Evolutionary conservation across 805 yeast genomes (phyloP).

Genomic region (Grigorovia yakushimaensis): DNA sequence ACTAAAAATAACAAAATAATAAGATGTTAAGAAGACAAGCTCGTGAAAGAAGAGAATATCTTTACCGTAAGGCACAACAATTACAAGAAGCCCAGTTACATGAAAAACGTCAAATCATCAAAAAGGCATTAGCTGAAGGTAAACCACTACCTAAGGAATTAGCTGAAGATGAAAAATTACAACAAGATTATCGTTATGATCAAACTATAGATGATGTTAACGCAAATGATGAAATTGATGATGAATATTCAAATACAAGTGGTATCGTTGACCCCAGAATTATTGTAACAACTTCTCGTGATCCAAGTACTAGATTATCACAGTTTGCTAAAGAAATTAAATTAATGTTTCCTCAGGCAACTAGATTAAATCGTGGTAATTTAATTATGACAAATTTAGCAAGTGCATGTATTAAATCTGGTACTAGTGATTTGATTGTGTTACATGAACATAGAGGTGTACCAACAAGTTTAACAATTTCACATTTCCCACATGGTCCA

Average conservation of each 20-base stretch:
- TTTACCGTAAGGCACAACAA: slow-evolving; percentile 80
- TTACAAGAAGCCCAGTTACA: slow-evolving; percentile 80
- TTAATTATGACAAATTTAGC: slow-evolving; percentile 78
- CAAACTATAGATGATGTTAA: slow-evolving; percentile 44
- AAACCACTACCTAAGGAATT: slow-evolving; percentile 82
- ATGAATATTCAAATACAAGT: slow-evolving; percentile 79
- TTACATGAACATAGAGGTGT: slow-evolving; percentile 97
- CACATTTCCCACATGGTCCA: slow-evolving; percentile 98
- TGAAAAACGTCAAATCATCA: slow-evolving; percentile 77
- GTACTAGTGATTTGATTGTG: slow-evolving; percentile 74
- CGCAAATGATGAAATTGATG: slow-evolving; percentile 52
- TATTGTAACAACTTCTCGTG: slow-evolving; percentile 87
- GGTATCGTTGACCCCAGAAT: slow-evolving; percentile 88
- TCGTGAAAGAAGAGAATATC: slow-evolving; percentile 89
- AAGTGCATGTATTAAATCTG: slow-evolving; percentile 69
- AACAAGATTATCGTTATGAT: slow-evolving; percentile 76
- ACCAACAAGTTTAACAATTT: slow-evolving; percentile 84
- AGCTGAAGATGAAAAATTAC: slow-evolving; percentile 76
- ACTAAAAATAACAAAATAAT: not conserved
- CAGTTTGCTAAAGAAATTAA: slow-evolving; percentile 92
- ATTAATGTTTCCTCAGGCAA: slow-evolving; percentile 78
- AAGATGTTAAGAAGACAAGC: slow-evolving; percentile 81
- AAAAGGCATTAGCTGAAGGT: slow-evolving; percentile 84
- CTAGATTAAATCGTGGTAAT: slow-evolving; percentile 88
- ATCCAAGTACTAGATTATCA: slow-evolving; percentile 73